Base-by-base conservation (phyloP, 345 rosid species). In the Camelina sativa region DNA sequence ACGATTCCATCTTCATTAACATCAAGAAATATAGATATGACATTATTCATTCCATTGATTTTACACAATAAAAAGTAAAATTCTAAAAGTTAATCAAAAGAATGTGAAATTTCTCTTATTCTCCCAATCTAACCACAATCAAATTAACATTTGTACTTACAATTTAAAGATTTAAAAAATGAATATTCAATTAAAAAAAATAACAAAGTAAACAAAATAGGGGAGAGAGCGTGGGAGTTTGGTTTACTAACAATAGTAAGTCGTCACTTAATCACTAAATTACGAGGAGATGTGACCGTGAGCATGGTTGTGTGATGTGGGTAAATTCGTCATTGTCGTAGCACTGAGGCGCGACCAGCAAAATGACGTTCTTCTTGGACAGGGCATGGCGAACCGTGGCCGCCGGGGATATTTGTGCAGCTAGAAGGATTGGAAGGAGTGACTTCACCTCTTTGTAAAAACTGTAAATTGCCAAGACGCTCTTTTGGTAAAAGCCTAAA, bases 371-470 rank as follows among this genome's bases (percentile, higher is more conserved):
- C 82, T n/a, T 76, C 30, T 28, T 61, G 46, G 84, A 55, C 30
- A 0, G 82, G 86, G 34, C 95, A 87, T 37, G 55, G 20, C 1
- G 81, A 3, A 37, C 89, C 90, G 22, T 76, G 53, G 9, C 54
- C 44, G 0, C 85, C 82, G 4, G 95, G 91, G 40, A 86, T 82
- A 78, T 82, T 52, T 51, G 91, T 86, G 82, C 91, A 87, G n/a
- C 86, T 80, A 0, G 95, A 89, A 6, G 81, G 17, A 1, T 76
- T 52, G 1, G 86, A 82, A 38, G 88, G 78, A 73, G 85, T 71
- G 7, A 74, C 82, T 4, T 71, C 54, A 3, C 80, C 85, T 80
- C 56, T 85, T 25, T 81, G 79, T 52, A 89, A 86, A 59, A 87
- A 77, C 81, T 86, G 85, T n/a, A 83, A 63, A 44, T 43, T 54